Percentiles rank a stretch among this genome's conserved stretches.
phyloP scores from a whole-genome alignment of 768 basidiomycete species.

The Mycena epipterygia region DNA sequence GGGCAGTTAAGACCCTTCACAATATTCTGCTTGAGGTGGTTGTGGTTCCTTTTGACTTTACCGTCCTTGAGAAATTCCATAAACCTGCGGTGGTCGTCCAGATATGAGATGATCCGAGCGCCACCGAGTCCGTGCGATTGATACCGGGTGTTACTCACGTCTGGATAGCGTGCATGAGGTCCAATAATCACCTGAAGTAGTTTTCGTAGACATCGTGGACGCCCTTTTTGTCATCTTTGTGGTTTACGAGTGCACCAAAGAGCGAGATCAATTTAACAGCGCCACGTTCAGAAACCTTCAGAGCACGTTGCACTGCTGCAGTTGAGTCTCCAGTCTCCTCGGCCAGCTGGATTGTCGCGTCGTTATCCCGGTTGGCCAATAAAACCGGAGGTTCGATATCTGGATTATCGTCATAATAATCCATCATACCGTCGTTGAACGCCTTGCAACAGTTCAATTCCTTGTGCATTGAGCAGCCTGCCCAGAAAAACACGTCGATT shows the following conservation, averaged over 20 bases:
- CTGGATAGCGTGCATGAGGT: slow-evolving; percentile 19
- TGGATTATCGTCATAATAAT: slow-evolving; percentile 22
- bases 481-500: slow-evolving; percentile 39
- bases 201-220: slow-evolving; percentile 30
- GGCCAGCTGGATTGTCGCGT: slow-evolving; percentile 26
- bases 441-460: slow-evolving; percentile 39
- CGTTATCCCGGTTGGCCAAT: slow-evolving; percentile 40
- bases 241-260: slow-evolving; percentile 37
- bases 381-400: slow-evolving; percentile 30
- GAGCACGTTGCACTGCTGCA: slow-evolving; percentile 18
- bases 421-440: slow-evolving; percentile 33
- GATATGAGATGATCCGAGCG: slow-evolving; percentile 14
- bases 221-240: slow-evolving; percentile 47
- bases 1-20: slow-evolving; percentile 35
- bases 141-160: slow-evolving; percentile 36
- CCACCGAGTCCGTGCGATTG: slow-evolving; percentile 33
- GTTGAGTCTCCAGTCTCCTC: background rate
- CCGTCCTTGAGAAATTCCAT: slow-evolving; percentile 17
- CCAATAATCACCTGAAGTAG: slow-evolving; percentile 15
- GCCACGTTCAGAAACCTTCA: slow-evolving; percentile 36
- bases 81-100: slow-evolving; percentile 6
- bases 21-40: slow-evolving; percentile 39
- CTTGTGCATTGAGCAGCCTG: slow-evolving; percentile 45
- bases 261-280: slow-evolving; percentile 37
- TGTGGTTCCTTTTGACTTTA: slow-evolving; percentile 33